A percentile compares a stretch with the other conserved stretches of the same genome.
Conservation (phyloP, 1,139 yeast species). For the Sugiyamaella sp. region DNA sequence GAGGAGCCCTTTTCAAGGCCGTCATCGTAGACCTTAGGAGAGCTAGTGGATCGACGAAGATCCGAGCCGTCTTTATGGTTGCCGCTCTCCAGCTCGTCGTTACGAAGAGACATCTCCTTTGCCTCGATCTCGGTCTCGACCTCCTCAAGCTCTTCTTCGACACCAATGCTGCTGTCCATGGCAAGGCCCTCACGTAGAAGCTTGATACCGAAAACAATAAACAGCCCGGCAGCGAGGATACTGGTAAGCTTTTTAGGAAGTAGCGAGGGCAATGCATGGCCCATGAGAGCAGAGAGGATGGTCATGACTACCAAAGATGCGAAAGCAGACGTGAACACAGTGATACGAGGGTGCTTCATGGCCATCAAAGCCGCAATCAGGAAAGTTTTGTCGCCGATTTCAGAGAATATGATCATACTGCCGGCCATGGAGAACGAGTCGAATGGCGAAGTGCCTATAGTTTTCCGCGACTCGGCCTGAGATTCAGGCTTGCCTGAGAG, state of each 20-base stretch:
- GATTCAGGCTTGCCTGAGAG: background rate
- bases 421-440: conserved; percentile 44
- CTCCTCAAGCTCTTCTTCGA: conserved; percentile 93
- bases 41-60: conserved; percentile 35
- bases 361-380: conserved; percentile 98
- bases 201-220: conserved; percentile 79
- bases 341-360: conserved; percentile 81
- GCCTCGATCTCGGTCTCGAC: conserved; percentile 91
- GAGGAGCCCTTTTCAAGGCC: conserved; percentile 37
- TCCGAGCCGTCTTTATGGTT: conserved; percentile 35
- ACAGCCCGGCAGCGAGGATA: conserved; percentile 75
- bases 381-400: conserved; percentile 96
- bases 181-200: conserved; percentile 77
- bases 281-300: conserved; percentile 83
- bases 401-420: conserved; percentile 85
- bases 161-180: conserved; percentile 82
- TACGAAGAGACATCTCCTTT: conserved; percentile 54
- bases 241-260: conserved; percentile 81
- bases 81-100: conserved; percentile 64
- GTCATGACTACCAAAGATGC: conserved; percentile 91
- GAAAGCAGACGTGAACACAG: conserved; percentile 87
- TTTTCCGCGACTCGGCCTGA: background rate
- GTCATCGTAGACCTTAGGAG: conserved; percentile 39
- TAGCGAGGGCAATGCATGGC: conserved; percentile 86
- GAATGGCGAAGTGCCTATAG: conserved; percentile 19